phyloP scores from a whole-genome alignment of 345 rosid genomes.

The Balakata baccata region DNA sequence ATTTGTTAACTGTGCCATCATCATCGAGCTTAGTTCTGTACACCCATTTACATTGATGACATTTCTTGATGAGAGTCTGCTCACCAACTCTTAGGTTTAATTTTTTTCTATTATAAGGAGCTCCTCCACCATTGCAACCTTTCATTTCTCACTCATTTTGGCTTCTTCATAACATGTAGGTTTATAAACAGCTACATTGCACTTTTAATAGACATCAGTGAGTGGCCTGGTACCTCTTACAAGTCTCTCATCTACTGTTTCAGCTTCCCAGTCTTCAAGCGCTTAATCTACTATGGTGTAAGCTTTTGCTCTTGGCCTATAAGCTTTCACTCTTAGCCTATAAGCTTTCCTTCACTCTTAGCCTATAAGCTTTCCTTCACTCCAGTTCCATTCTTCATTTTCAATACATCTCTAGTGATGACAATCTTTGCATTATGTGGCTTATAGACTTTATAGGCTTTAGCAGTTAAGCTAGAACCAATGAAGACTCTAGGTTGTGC shows the following conservation, averaged over 20 bases:
- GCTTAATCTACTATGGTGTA: no score
- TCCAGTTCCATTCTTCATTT: not conserved
- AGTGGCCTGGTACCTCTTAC: not conserved
- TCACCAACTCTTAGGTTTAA: not conserved
- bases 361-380: no score
- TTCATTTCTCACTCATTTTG: no score
- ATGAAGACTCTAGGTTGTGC: no score
- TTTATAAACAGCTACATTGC: not conserved
- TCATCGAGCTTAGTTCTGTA: not conserved
- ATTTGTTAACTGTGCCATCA: not conserved
- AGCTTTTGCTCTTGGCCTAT: no score
- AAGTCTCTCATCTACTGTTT: not conserved
- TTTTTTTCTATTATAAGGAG: not conserved
- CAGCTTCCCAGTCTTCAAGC: no score
- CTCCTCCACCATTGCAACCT: constrained; percentile 1
- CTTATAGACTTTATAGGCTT: no score
- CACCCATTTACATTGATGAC: not conserved
- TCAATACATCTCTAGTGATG: no score
- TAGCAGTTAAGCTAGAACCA: no score
- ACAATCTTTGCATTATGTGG: no score
- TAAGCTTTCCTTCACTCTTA: no score
- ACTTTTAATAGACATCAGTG: not conserved
- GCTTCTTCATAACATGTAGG: not conserved
- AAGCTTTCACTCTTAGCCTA: no score
- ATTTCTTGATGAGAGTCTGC: not conserved